Evolutionary conservation across 164 flowering plant genomes (phyloP), one percentile per base, ranked within the genome.

Genomic region (Chimonanthus salicifolius): DNA sequence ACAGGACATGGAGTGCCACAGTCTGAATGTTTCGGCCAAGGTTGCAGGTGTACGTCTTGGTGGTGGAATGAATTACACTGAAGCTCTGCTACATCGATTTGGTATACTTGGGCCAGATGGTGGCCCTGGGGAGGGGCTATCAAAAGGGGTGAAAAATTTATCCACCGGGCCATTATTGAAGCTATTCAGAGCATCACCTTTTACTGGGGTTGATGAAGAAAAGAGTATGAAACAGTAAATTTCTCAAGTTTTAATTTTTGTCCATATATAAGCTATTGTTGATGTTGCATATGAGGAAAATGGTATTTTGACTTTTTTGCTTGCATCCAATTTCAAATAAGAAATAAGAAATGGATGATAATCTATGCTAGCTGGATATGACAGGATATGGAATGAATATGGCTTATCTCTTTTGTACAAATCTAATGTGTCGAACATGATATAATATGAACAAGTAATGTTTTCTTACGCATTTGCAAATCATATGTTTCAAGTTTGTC

Each of bases 61-160:
- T 71, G 98, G 99, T 71, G 99, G 99, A 77, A 91, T 95, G 98
- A 93, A 82, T 81, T 95, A 91, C 76, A 71, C 98, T 11, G 99
- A 95, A 81, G 88, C 93, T 47, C 78, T 95, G 74, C 87, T 95
- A 79, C 99, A 91, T 83, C 84, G 92, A 8, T 95, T 95, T 85
- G 98, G 99, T 73, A 88, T 95, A 67, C 87, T 95, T 75, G 93
- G 96, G 51, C 91, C 89, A 63, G 96, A 93, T 85, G 99, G 99
- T 77, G 96, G 97, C 69, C 99, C 98, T 65, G 92, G 98, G 69
- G 86, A 88, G 72, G 94, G 89, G 46, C 92, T 95, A 21, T 85
- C 88, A 2, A 92, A 85, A 83, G 99, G 98, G 60, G 74, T 95
- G 76, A 87, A 90, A 65, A 83, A 87, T 73, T 82, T 95, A 75